Conservation (phyloP, 2,329 filamentous ascomycete species). For the Pestalotiopsis sp. region DNA sequence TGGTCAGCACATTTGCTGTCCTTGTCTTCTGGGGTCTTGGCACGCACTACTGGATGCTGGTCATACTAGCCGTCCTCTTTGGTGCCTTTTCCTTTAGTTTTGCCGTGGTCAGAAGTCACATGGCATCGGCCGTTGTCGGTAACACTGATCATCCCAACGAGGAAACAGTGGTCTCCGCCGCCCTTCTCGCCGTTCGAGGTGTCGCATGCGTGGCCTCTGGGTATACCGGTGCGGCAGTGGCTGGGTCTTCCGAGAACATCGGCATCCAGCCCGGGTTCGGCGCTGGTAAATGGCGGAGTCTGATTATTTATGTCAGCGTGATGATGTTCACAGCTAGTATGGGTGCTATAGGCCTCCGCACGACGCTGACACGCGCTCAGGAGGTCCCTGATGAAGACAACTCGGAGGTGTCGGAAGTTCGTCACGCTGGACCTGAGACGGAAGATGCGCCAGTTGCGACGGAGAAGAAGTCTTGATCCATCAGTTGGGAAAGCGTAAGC, state of each 20-base stretch:
- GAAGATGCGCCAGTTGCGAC: no score
- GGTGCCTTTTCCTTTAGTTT: conserved; percentile 5
- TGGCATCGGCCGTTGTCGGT: background rate
- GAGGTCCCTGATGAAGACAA: background rate
- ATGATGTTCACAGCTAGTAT: background rate
- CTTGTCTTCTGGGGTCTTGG: conserved; percentile 2
- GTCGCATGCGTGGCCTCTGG: background rate
- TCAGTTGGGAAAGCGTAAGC: no score
- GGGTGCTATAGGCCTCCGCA: background rate
- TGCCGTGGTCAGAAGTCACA: background rate
- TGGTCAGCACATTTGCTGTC: conserved; percentile 4
- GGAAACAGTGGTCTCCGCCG: conserved; percentile 3
- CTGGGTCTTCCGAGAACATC: background rate
- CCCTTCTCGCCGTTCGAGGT: conserved; percentile 1
- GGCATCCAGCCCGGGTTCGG: background rate
- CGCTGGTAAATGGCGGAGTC: conserved; percentile 3
- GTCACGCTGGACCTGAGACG: no score
- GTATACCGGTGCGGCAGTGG: conserved; percentile 3
- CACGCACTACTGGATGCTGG: conserved; percentile 6
- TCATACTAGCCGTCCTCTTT: conserved; percentile 1
- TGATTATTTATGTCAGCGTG: conserved; percentile 1
- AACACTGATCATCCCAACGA: background rate
- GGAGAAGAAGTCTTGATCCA: no score
- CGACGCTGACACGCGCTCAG: background rate
- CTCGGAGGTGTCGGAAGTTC: no score